Base-by-base conservation (phyloP, 176 grass and related monocot genomes). In the Carex parvula region DNA sequence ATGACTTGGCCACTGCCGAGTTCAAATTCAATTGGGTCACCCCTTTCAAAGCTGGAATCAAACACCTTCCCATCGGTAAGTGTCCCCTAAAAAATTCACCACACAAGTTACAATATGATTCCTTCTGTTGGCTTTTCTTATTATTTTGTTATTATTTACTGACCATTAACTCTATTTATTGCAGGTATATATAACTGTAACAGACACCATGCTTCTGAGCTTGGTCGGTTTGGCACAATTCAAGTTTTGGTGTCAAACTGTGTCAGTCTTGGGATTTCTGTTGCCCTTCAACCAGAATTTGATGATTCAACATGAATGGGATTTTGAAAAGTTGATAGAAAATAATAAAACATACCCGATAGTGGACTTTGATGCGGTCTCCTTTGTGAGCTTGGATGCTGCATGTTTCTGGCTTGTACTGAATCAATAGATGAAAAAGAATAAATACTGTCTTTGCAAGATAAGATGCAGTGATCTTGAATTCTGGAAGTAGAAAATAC, bases 1-100 rank as follows among this genome's bases (percentile, higher is more conserved):
- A 99, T 99, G 72, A 99, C 97, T 92, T 99, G 97, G 22, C 97
- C 97, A 83, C 85, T 91, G 55, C 97, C 97, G 81, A 99, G 84
- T 30, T 99, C 93, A 84, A 99, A 99, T 91, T 88, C 97, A 89
- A 99, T 99, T 6, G 97, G 97, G 54, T 99, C 97, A 54, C 93
- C 93, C 79, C 93, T 99, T 75, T 96, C 93, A 85, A 70, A 99
- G 87, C 93, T 99, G 53, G 97, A 99, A 91, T 99, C 97, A 71
- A 99, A 99, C 84, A 94, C 97, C 87, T 87, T 89, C 15, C 97
- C 93, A 88, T 99, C 91, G 5, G 93, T 96, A 81, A 99, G 93
- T 80, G 83, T 91, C 74, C 97, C 97, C 97, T 99, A 88, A 30
- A 55, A 82, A 58, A 91, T 22, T 87, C 22, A 85, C 60, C 46